Percentiles rank a stretch among this genome's conserved stretches.
Evolutionary conservation across 768 basidiomycete genomes (phyloP).

Genomic region (Gymnopilus dilepis): DNA sequence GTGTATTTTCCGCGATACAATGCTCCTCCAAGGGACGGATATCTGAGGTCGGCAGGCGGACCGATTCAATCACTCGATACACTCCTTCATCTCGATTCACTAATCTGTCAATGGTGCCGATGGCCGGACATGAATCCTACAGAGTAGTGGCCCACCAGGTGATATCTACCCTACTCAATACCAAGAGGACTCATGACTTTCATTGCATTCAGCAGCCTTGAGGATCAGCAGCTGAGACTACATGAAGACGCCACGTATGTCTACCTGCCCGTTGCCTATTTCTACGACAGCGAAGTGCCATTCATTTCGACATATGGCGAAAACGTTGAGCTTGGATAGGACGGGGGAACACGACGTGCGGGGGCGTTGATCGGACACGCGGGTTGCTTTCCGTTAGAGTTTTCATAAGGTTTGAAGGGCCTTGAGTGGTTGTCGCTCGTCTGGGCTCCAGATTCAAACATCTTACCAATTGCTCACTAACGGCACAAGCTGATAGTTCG

Average conservation of each 20-base stretch:
- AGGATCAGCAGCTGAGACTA: background rate
- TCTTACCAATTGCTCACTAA: background rate
- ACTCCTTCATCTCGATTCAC: background rate
- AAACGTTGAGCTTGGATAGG: background rate
- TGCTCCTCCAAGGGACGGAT: background rate
- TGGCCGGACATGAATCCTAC: too few relatives aligned
- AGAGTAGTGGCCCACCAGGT: background rate
- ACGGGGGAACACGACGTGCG: background rate
- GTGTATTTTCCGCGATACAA: background rate
- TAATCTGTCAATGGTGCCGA: too few relatives aligned
- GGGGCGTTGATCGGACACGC: background rate
- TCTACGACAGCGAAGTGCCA: background rate
- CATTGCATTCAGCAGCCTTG: background rate
- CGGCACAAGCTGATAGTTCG: background rate
- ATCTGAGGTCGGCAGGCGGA: background rate
- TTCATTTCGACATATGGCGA: background rate
- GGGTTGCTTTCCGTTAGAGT: conserved; percentile 6
- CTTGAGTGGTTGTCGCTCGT: background rate
- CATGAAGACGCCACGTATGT: background rate
- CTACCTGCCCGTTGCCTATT: background rate
- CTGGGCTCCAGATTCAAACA: background rate
- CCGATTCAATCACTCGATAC: background rate
- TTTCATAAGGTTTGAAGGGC: background rate
- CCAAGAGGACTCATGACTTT: background rate
- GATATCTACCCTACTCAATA: background rate